phyloP scores from a whole-genome alignment of 148 eudicot genomes.

The Rhododendron ovatum region DNA sequence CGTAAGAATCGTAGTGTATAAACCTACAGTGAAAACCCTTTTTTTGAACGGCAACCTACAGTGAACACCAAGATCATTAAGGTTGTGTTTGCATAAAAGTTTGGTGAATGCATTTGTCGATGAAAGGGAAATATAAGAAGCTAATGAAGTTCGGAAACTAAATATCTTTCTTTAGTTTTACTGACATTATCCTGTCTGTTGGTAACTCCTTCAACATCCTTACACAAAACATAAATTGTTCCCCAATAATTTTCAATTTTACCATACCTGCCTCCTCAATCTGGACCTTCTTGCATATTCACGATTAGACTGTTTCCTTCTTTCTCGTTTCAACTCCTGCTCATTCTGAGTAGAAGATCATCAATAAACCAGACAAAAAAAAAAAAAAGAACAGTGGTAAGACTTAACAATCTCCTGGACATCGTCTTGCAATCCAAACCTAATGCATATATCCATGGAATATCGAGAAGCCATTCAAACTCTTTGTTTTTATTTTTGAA shows the following conservation, averaged over 20 bases:
- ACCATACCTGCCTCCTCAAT: conserved; percentile 61
- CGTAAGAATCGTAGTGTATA: too few relatives aligned
- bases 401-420: not conserved
- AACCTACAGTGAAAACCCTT: not conserved
- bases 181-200: not conserved
- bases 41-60: not conserved
- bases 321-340: conserved; percentile 79
- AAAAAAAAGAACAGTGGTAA: not conserved
- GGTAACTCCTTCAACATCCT: not conserved
- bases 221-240: not conserved
- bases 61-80: not conserved
- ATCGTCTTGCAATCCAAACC: not conserved
- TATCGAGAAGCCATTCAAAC: not conserved
- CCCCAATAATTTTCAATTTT: not conserved
- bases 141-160: not conserved
- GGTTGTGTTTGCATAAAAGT: not conserved
- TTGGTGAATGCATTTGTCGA: not conserved
- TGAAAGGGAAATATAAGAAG: not conserved
- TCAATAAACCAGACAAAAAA: not conserved
- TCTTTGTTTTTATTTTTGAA: not conserved
- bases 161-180: not conserved
- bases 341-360: conserved; percentile 51
- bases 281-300: conserved; percentile 97
- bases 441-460: not conserved
- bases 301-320: conserved; percentile 89